Evolutionary conservation across 306 rosid genomes (phyloP), one percentile per base, ranked within the genome.

Genomic region (Calophaca sinica): DNA sequence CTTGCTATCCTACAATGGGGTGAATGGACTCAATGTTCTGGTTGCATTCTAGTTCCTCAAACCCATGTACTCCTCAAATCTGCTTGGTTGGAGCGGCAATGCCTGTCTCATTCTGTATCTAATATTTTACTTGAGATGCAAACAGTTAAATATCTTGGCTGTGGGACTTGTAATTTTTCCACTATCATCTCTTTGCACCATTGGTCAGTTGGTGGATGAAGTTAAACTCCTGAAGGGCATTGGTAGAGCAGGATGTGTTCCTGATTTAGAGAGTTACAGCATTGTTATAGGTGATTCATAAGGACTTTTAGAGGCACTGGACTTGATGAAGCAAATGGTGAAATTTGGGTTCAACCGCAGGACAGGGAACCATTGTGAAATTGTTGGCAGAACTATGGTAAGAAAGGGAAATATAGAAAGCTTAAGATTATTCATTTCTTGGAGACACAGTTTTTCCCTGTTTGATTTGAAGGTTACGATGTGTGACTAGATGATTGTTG

Each of bases 321-420:
- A 78, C 61, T 46, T 80, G 84, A 63, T 81, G 58, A 85, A 82
- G 82, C 73, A 81, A 76, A 88, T 87, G 89, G 82, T 83, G 75
- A 81, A 81, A 84, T 78, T 20, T 20, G 26, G 26, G 26, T 20
- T 20, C 26, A 20, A 20, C 26, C 1, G 26, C 26, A 20, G 26
- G 26, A 20, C 26, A 20, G 1, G 26, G 26, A 20, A 20, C 26
- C 26, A 41, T 87, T 12, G 60, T 60, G 57, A 87, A 84, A 39
- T 73, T 84, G 55, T 83, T 74, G 70, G 80, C 73, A 9, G 79
- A 89, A 38, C 26, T 20, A 74, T 49, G 81, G 29, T 82, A 89
- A 32, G 86, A 88, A 66, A 76, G 86, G 79, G 88, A 87, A 84
- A 80, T 85, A 70, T 82, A 89, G 96, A 89, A 79, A 82, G 83